Evolutionary conservation across 805 yeast genomes (phyloP), one percentile per base, ranked within the genome.

Genomic region (Sporopachydermia lactativora): DNA sequence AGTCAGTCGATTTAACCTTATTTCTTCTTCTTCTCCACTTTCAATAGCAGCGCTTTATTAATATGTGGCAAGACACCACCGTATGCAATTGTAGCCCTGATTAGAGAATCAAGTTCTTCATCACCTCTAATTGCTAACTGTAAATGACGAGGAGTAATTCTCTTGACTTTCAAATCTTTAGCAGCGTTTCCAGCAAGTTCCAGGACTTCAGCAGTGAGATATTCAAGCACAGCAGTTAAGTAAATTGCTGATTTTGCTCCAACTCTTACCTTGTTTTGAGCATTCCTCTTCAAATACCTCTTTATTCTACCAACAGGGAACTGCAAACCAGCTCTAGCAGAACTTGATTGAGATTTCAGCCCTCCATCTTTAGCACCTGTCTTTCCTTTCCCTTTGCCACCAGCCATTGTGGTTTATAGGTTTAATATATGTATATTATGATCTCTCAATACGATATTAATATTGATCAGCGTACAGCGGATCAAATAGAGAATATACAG

Each of bases 281-380:
- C 94, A 49, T 81, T 83, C 61, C 72, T 79, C 70, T 88, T 89
- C 62, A 92, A 71, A 60, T 86, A 89, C 69, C 98, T 77, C 75
- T 92, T 89, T 53, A 92, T 86, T 79, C 99, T 85, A 45, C 99
- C 99, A 34, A 94, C 97, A 39, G 99, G 99, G 68, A 92, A 92
- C 60, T 81, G 92, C 59, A 86, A 68, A 17, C 96, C 96, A 18
- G 96, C 96, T 61, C 94, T 78, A 5, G 95, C 94, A 4, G 95
- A 83, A 52, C 88, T 94, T 11, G 95, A 82, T 52, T 81, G 88
- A 16, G 89, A 71, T 47, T 73, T 69, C 41, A 61, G 43, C 17
- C 69, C 68, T 39, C 74, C 75, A 43, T 71, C 81, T 60, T 79
- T 81, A 59, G 83, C 83, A 24, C 94, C 84, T 17, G 94, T 78